Evolutionary conservation across 768 basidiomycete genomes (phyloP), one percentile per base, ranked within the genome.

Genomic region (Daedaleopsis sinensis): DNA sequence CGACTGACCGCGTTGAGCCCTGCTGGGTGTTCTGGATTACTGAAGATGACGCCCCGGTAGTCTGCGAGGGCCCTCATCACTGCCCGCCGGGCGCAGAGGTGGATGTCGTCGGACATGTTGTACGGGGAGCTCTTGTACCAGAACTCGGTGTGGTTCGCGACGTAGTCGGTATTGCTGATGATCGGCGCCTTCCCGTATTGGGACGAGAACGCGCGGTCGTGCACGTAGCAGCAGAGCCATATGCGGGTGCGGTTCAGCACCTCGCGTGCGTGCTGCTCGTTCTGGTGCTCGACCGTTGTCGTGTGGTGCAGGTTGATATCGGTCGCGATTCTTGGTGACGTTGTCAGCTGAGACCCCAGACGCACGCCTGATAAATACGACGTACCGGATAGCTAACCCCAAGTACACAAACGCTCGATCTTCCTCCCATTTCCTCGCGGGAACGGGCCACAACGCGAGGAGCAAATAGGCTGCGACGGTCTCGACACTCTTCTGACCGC

Each of bases 401-500:
- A 96, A 86, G 72, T 91, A 94, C 51, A 96, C 73, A 91, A 93
- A 97, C 54, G 88, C 89, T 27, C 93, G 82, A 69, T 96, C 93
- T 65, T 96, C 93, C 69, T 95, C 93, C 88, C 93, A 95, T 35
- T 87, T 83, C 52, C 84, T 83, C 0, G 87, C 81, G 1, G 91
- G 91, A 0, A 91, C 80, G 57, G 87, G 85, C 74, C 90, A 89
- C 66, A 98, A 73, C 70, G 90, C 87, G 65, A 93, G 77, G 23
- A 92, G 76, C 58, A 93, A 86, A 70, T 94, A 98, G 18, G 89
- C 95, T 48, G 90, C 88, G 52, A 87, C 88, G 72, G 91, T 85
- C 68, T 97, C 95, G 27, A 96, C 89, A 56, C 84, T 87, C 74
- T 94, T 93, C 55, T 82, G 82, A 2, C 91, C 92, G 51, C 83